Conservation (phyloP, 2,329 filamentous ascomycete species). For the Emergomyces pasteurianus region DNA sequence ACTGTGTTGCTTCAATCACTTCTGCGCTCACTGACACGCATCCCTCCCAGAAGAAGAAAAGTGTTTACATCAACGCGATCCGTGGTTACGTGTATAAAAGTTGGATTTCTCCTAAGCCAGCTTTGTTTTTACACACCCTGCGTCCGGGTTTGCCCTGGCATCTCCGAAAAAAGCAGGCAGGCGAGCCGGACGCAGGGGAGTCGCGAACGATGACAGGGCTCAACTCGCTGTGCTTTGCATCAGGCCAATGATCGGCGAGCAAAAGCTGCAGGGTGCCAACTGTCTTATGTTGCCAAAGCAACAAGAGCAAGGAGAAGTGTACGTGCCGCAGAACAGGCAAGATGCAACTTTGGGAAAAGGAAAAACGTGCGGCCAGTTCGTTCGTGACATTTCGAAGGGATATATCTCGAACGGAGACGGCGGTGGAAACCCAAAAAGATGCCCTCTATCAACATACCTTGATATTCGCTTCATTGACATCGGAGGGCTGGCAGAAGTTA, state of each 20-base stretch:
- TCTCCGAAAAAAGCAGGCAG: slow-evolving; percentile 30
- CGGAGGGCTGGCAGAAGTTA: slow-evolving; percentile 63
- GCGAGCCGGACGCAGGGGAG: neutral
- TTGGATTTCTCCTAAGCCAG: slow-evolving; percentile 1
- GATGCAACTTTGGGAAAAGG: slow-evolving; percentile 14
- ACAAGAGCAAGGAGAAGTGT: slow-evolving; percentile 8
- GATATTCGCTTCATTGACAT: slow-evolving; percentile 94
- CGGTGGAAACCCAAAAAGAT: slow-evolving; percentile 57
- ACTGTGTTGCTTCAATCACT: slow-evolving; percentile 33
- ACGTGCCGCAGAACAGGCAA: slow-evolving; percentile 14
- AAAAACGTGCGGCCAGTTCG: slow-evolving; percentile 23
- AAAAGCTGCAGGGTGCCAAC: slow-evolving; percentile 24
- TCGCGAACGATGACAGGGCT: slow-evolving; percentile 36
- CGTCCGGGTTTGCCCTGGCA: slow-evolving; percentile 16
- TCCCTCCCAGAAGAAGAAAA: slow-evolving; percentile 3
- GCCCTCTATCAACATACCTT: slow-evolving; percentile 99
- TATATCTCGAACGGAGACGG: slow-evolving; percentile 39
- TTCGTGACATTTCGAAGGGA: slow-evolving; percentile 19
- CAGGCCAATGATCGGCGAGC: slow-evolving; percentile 20
- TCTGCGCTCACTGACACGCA: slow-evolving; percentile 43
- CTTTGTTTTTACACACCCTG: slow-evolving; percentile 17
- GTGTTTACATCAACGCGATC: slow-evolving; percentile 10
- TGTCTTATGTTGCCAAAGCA: slow-evolving; percentile 18
- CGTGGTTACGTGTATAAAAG: slow-evolving; percentile 7
- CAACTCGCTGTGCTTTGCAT: slow-evolving; percentile 38